Evolutionary conservation across 495 filamentous ascomycete genomes (phyloP).

Genomic region (Podospora bellae-mahoneyi): DNA sequence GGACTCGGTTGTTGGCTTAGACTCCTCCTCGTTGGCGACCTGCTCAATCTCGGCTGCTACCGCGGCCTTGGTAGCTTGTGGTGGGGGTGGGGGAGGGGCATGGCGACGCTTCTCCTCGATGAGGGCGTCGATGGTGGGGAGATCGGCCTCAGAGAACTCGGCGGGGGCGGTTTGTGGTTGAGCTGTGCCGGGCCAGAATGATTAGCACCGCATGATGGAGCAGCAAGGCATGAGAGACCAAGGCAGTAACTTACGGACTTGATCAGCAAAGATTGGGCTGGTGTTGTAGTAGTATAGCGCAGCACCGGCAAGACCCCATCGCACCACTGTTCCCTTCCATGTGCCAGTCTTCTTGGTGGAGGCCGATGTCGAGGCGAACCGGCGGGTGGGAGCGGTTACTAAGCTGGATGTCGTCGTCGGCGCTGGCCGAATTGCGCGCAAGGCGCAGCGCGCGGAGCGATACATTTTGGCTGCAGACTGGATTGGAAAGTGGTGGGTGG

Average conservation of each 20-base stretch:
- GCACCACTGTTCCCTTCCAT: slow-evolving; percentile 72
- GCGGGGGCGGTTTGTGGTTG: slow-evolving; percentile 36
- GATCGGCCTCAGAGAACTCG: slow-evolving; percentile 44
- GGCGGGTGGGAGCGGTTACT: slow-evolving; percentile 39
- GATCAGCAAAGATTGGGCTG: slow-evolving; percentile 78
- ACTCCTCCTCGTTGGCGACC: slow-evolving; percentile 17
- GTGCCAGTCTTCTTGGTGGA: slow-evolving; percentile 65
- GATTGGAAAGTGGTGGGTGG: slow-evolving; percentile 3
- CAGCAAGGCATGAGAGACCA: not conserved
- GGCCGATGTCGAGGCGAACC: slow-evolving; percentile 70
- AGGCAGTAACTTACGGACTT: slow-evolving; percentile 62
- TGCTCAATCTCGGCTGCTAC: slow-evolving; percentile 27
- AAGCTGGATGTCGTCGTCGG: slow-evolving; percentile 14
- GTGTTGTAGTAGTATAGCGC: slow-evolving; percentile 94
- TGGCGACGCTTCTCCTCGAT: slow-evolving; percentile 50
- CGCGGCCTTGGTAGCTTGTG: slow-evolving; percentile 18
- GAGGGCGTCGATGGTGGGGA: slow-evolving; percentile 49
- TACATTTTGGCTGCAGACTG: slow-evolving; percentile 49
- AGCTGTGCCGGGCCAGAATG: slow-evolving; percentile 20
- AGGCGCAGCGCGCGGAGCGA: slow-evolving; percentile 52
- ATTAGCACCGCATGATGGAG: not conserved
- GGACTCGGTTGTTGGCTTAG: slow-evolving; percentile 23
- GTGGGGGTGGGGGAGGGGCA: slow-evolving; percentile 30
- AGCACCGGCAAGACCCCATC: slow-evolving; percentile 73
- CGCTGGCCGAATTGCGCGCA: slow-evolving; percentile 37